These are phyloP conservation scores for Vicia sativa DNA, from an alignment of 306 rosid species.

Conservation along the genomic window DNA sequence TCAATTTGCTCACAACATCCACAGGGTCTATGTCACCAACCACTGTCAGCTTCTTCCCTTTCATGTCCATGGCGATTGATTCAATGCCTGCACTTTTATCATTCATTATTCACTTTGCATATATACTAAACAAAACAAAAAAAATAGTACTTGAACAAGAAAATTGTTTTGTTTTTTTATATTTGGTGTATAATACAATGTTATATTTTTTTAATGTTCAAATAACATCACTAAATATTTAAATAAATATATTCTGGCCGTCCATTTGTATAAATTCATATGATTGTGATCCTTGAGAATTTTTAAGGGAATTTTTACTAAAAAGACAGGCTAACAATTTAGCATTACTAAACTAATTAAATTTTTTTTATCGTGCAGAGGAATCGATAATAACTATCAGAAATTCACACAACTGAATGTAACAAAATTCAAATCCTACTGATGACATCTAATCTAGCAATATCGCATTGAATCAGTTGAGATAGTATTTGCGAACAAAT, in stretches of 20 bases:
- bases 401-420: too few species aligned
- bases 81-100: conserved; percentile 63
- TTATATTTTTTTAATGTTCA: neutral
- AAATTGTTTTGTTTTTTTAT: neutral
- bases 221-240: conserved; percentile 15
- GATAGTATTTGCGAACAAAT: too few species aligned
- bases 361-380: too few species aligned
- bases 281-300: neutral
- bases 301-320: neutral
- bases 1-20: conserved; percentile 53
- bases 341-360: neutral
- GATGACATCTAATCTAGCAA: too few species aligned
- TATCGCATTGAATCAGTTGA: too few species aligned
- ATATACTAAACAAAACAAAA: neutral
- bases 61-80: conserved; percentile 85
- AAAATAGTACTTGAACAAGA: neutral
- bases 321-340: neutral
- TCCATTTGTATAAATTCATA: conserved; percentile 17
- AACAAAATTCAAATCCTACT: too few species aligned
- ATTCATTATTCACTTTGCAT: neutral
- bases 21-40: conserved; percentile 73
- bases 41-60: conserved; percentile 75
- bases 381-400: too few species aligned
- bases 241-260: conserved; percentile 17
- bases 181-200: neutral